These are phyloP conservation scores for Hypomontagnella monticulosa DNA, from an alignment of 495 filamentous ascomycete species.

Conservation along the genomic window DNA sequence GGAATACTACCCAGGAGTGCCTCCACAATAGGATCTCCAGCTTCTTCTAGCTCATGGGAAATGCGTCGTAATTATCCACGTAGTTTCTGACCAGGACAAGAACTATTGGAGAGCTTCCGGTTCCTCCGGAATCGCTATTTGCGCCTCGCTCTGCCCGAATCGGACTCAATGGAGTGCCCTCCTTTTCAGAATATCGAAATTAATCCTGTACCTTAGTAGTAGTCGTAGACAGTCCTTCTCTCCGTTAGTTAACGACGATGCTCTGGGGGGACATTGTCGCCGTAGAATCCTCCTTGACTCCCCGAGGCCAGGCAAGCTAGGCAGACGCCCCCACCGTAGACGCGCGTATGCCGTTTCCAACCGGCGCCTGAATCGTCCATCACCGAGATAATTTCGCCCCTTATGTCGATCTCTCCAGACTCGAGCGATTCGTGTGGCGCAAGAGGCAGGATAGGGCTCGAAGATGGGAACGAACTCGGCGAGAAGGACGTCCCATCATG, in stretches of 20 bases:
- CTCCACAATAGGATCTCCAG: conserved; percentile 14
- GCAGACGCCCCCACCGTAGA: conserved; percentile 60
- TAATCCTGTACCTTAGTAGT: background rate
- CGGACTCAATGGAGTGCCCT: background rate
- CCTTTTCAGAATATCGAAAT: conserved; percentile 6
- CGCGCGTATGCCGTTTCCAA: conserved; percentile 61
- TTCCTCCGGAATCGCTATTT: conserved; percentile 21
- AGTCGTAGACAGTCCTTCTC: background rate
- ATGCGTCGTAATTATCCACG: conserved; percentile 20
- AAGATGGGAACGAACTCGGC: conserved; percentile 57
- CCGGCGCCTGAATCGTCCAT: conserved; percentile 55
- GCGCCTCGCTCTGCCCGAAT: background rate
- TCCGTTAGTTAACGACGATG: conserved; percentile 50
- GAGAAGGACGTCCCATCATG: conserved; percentile 43
- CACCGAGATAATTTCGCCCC: conserved; percentile 57
- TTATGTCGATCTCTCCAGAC: conserved; percentile 51
- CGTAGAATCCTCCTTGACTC: conserved; percentile 58
- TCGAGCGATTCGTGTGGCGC: conserved; percentile 44
- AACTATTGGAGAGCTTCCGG: conserved; percentile 18
- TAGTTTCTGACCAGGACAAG: conserved; percentile 5
- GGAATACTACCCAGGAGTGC: conserved; percentile 2
- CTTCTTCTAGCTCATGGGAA: conserved; percentile 2
- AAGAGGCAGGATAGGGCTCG: conserved; percentile 51
- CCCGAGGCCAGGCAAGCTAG: conserved; percentile 56
- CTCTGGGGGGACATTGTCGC: conserved; percentile 58